Evolutionary conservation across 2,329 filamentous ascomycete species (phyloP), one percentile per base, ranked within the genome.

Genomic region (Dryadomyces quercivorus): DNA sequence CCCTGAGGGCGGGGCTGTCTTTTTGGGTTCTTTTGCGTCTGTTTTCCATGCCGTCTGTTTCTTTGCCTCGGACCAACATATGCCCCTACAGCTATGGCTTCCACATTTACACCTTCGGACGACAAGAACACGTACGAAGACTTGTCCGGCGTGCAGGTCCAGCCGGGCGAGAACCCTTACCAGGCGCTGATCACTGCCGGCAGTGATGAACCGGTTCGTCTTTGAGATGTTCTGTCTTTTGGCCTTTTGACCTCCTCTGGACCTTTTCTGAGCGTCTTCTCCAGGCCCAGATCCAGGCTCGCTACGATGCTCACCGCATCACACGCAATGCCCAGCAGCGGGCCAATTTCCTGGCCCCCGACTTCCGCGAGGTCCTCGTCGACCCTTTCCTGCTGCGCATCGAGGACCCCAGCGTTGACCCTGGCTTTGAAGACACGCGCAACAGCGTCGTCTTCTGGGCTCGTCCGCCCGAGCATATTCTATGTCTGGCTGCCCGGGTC

Each of bases 361-460:
- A 80, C 36, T 95, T 92, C 61, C 64, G 74, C 1, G 85, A 85
- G 55, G 78, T 94, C 62, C 80, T 80, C 50, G 76, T 92, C 52
- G 92, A 97, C 64, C 81, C 84, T 2, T 83, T 88, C 54, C 76
- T 96, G 1, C 71, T 83, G 51, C 83, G 84, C 54, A 71, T 95
- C 36, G 78, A 85, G 60, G 75, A 84, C 46, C 77, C 78, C 1
- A 68, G 75, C 1, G 70, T 84, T 40, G 77, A 88, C 59, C 84
- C 82, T 1, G 81, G 80, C 1, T 95, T 86, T 65, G 67, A 74
- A 52, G 92, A 97, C 65, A 78, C 81, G 45, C 76, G 92, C 44
- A 77, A 95, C 63, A 94, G 91, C 65, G 74, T 96, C 12, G 87
- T 90, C 0, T 84, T 96, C 64, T 96, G 90, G 89, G 88, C 87